A percentile compares a stretch with the other conserved stretches of the same genome.
phyloP scores from a whole-genome alignment of 805 yeast species.

The Candida verbasci region DNA sequence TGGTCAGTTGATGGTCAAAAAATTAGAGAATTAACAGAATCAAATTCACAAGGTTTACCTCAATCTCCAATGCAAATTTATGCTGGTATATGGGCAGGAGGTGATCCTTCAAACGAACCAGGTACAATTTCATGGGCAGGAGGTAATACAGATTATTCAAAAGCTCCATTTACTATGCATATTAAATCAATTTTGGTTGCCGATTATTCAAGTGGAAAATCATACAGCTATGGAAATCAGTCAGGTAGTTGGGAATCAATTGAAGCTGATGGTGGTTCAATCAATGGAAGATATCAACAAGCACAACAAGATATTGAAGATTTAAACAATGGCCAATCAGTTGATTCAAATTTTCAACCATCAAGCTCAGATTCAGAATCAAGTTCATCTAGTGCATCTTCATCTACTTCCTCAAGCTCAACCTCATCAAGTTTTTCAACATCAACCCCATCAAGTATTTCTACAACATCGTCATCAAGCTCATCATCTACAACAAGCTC shows the following conservation, averaged over 20 bases:
- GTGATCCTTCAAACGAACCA: constrained; percentile 57
- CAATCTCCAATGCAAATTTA: constrained; percentile 81
- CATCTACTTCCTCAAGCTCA: constrained; percentile 8
- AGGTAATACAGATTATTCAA: constrained; percentile 59
- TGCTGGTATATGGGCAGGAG: constrained; percentile 81
- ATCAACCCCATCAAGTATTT: constrained; percentile 6
- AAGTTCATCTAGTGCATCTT: constrained; percentile 1
- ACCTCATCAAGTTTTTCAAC: not conserved
- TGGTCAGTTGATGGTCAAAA: constrained; percentile 73
- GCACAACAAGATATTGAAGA: constrained; percentile 33
- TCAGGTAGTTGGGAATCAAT: constrained; percentile 62
- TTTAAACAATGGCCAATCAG: constrained; percentile 24
- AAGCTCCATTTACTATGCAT: constrained; percentile 67
- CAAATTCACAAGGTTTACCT: constrained; percentile 68
- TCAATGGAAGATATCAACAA: constrained; percentile 53
- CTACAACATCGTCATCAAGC: constrained; percentile 5
- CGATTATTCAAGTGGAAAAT: constrained; percentile 64
- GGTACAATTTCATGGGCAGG: constrained; percentile 87
- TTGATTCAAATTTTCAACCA: constrained; percentile 1
- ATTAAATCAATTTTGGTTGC: constrained; percentile 57
- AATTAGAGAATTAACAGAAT: constrained; percentile 59
- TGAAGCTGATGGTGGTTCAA: constrained; percentile 49
- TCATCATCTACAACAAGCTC: constrained; percentile 8
- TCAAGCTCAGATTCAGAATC: not conserved
- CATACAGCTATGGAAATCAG: constrained; percentile 51